Evolutionary conservation across 176 grass and related monocot genomes (phyloP), one percentile per base, ranked within the genome.

Genomic region (Triticum turgidum): DNA sequence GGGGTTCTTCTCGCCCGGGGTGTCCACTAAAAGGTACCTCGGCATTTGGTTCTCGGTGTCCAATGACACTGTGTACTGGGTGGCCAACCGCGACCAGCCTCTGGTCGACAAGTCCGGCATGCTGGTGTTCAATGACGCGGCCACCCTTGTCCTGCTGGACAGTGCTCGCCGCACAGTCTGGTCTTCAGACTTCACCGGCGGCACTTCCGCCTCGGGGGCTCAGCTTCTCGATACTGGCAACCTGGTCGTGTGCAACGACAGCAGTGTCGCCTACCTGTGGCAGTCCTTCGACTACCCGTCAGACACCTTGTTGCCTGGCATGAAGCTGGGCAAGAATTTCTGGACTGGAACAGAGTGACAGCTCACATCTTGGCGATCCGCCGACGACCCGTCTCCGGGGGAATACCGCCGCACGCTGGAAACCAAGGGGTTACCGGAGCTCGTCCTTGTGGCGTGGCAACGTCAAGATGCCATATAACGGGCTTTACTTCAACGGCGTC

Each of bases 281-380:
- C 84, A 90, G 27, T 86, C 83, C 7, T 90, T 90, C 54, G 88
- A 90, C 27, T 21, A 90, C 37, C 83, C 83, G 9, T 59, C 74
- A 0, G 76, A 90, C 80, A 87, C 89, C 54, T 1, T 84, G 34
- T 1, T 90, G 42, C 56, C 84, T 6, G 89, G 84, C 22, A 83
- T 87, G 89, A 87, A 45, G 74, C 8, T 90, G 3, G 62, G 47
- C 17, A 34, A 76, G 82, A 72, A 41, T 8, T 41, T 41, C 39
- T 41, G 39, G 39, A 41, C 39, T 11, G 0, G 0, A 47, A 47
- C 45, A 0, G 45, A 47, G 45, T 70, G 67, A 34, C 1, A 38
- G 0, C 33, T 70, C 17, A 70, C 18, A 0, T 70, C 67, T 4
- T 70, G 67, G 67, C 67, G 67, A 10, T 69, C 67, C 3, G 33